phyloP scores from a whole-genome alignment of 1,284 basidiomycete genomes.

The Fistulina hepatica region DNA sequence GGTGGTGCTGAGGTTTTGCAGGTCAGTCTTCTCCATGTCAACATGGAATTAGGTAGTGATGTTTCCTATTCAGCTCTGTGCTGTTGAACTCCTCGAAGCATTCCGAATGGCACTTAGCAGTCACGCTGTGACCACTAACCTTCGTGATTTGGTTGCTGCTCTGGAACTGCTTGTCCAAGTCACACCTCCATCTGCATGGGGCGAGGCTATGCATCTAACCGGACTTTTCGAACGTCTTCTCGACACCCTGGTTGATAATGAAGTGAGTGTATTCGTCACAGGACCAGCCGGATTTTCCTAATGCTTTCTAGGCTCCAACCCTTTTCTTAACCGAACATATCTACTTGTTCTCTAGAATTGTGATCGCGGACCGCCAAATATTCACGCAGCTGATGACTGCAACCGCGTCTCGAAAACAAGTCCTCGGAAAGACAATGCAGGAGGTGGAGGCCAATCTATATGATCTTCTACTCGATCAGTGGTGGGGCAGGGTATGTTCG shows the following conservation, averaged over 20 bases:
- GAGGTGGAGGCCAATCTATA: slow-evolving; percentile 45
- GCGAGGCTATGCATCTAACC: slow-evolving; percentile 55
- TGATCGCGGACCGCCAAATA: slow-evolving; percentile 47
- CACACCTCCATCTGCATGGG: slow-evolving; percentile 53
- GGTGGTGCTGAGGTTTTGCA: slow-evolving; percentile 59
- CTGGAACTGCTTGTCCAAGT: slow-evolving; percentile 51
- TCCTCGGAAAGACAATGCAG: slow-evolving; percentile 21
- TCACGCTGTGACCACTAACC: slow-evolving; percentile 39
- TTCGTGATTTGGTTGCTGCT: slow-evolving; percentile 44
- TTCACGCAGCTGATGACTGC: slow-evolving; percentile 59
- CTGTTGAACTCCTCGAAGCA: slow-evolving; percentile 44
- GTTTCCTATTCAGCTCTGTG: slow-evolving; percentile 31
- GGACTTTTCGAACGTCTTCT: slow-evolving; percentile 56
- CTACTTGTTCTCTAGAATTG: slow-evolving; percentile 59
- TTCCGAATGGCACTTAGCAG: slow-evolving; percentile 38
- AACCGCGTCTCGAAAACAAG: slow-evolving; percentile 40
- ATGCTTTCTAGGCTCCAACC: slow-evolving; percentile 30
- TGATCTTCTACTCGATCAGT: slow-evolving; percentile 61
- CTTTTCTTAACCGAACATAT: slow-evolving; percentile 57
- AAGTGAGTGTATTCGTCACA: slow-evolving; percentile 43
- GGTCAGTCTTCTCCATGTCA: slow-evolving; percentile 30
- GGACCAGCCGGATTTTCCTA: too few relatives aligned
- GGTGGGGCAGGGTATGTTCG: slow-evolving; percentile 60
- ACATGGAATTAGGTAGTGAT: neutral
- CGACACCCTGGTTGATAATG: slow-evolving; percentile 47